Base-by-base conservation (phyloP, 2,329 filamentous ascomycete species). In the Colletotrichum falcatum region DNA sequence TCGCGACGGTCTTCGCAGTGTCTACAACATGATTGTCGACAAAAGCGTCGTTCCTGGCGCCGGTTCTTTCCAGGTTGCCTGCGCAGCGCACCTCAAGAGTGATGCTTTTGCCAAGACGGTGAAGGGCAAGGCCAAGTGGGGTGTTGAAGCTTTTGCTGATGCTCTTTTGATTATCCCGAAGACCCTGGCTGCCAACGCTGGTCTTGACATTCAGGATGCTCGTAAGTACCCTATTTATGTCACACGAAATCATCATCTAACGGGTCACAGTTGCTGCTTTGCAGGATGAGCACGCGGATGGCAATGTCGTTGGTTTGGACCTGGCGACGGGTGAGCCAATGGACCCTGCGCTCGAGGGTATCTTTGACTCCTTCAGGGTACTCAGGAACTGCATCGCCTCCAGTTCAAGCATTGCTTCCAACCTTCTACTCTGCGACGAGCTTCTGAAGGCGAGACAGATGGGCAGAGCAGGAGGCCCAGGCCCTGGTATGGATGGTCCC, bases 11-110 rank as follows among this genome's bases (percentile, higher is more conserved):
- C 88, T 99, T 75, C 90, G 96, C 78, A 97, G 94, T 80, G 96
- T 98, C 60, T 98, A 98, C 89, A 99, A 99, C 87, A 97, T 97
- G 87, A 98, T 99, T 80, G 95, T 98, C n/a, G 96, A 99, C 81
- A 90, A 92, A 83, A 95, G 93, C 75, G 96, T 99, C 26, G 94
- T 99, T 33, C 96, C 96, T 1, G 96, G 96, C 69, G 96, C 91
- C 68, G 96, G 96, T 76, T 94, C 96, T 60, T 99, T 97, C 90
- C 96, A 99, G 82, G 91, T 99, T 55, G 95, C 96, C 39, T 97
- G 94, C 76, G 94, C 95, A 30, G 88, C 91, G 56, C 94, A 97
- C 81, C 87, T 99, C 72, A 92, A 92, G 80, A 94, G 94, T 74
- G 94, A 97, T 77, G 89, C 88, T 23, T 97, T 98, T 84, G 87